Conservation (phyloP, 495 filamentous ascomycete species). For the Hypoxylon fragiforme region DNA sequence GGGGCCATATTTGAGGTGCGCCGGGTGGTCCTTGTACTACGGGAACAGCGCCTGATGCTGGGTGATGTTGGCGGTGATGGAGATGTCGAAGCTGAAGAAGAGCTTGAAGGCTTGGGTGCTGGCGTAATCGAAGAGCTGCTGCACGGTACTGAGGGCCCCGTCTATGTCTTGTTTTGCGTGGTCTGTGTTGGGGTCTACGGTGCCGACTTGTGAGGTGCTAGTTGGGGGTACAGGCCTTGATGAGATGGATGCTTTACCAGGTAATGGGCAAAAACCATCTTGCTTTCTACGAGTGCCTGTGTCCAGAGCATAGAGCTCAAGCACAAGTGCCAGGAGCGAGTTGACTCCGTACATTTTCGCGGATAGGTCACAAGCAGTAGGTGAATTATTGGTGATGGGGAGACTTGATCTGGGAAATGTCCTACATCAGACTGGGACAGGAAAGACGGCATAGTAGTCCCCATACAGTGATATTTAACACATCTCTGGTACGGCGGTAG, state of each 20-base stretch:
- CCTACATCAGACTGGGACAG: background rate
- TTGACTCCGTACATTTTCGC: slow-evolving; percentile 20
- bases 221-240: background rate
- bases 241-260: slow-evolving; percentile 20
- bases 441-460: background rate
- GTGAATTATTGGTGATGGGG: background rate
- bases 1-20: slow-evolving; percentile 36
- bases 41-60: slow-evolving; percentile 33
- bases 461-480: too few species aligned
- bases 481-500: too few species aligned
- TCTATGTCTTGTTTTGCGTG: slow-evolving; percentile 42
- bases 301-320: slow-evolving; percentile 17
- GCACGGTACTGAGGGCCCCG: slow-evolving; percentile 35
- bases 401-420: background rate
- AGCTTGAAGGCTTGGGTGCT: slow-evolving; percentile 39
- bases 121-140: slow-evolving; percentile 42
- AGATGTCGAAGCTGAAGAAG: slow-evolving; percentile 48
- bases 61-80: slow-evolving; percentile 31
- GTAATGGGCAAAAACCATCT: slow-evolving; percentile 36
- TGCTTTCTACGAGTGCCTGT: slow-evolving; percentile 21
- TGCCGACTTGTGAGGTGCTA: slow-evolving; percentile 31
- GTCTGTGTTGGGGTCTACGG: slow-evolving; percentile 32
- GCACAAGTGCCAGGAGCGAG: slow-evolving; percentile 11
- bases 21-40: slow-evolving; percentile 30
- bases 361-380: background rate